These are phyloP conservation scores for Iberis pinnata DNA, from an alignment of 345 rosid species.

Conservation along the genomic window DNA sequence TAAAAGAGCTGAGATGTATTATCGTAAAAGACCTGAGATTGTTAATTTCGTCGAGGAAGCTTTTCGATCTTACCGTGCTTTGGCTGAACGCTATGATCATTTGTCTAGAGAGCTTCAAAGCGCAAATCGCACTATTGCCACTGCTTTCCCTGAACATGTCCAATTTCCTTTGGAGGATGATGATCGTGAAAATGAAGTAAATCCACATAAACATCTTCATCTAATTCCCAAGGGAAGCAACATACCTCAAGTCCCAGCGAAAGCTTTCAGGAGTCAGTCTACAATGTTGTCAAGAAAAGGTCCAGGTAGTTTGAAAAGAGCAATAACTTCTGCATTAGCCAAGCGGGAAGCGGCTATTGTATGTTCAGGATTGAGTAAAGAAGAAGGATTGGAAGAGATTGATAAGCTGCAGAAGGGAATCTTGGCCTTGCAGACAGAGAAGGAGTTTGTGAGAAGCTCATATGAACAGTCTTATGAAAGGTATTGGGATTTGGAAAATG, in stretches of 20 bases:
- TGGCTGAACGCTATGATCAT: constrained; percentile 67
- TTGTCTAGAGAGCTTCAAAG: constrained; percentile 64
- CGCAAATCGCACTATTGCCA: constrained; percentile 69
- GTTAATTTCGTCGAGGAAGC: constrained; percentile 60
- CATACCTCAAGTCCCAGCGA: constrained; percentile 48
- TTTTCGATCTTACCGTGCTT: constrained; percentile 57
- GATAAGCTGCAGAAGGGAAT: constrained; percentile 72
- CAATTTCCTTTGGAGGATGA: constrained; percentile 45
- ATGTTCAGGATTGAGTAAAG: constrained; percentile 51
- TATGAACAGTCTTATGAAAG: constrained; percentile 40
- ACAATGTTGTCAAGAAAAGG: constrained; percentile 30
- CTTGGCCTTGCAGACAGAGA: constrained; percentile 68
- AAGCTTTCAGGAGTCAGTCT: constrained; percentile 39
- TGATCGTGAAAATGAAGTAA: constrained; percentile 20
- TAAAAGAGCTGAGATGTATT: constrained; percentile 68
- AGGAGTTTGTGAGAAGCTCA: constrained; percentile 66
- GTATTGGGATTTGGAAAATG: constrained; percentile 49
- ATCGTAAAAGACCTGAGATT: constrained; percentile 67
- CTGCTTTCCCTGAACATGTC: constrained; percentile 64
- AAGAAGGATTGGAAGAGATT: constrained; percentile 55
- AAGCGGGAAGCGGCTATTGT: too few species aligned
- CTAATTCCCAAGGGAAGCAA: constrained; percentile 3
- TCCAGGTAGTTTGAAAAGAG: constrained; percentile 24
- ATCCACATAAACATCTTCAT: constrained; percentile 20
- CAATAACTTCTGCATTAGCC: constrained; percentile 14